Conservation (phyloP, 2,329 filamentous ascomycete genomes). For the Beauveria caledonica region DNA sequence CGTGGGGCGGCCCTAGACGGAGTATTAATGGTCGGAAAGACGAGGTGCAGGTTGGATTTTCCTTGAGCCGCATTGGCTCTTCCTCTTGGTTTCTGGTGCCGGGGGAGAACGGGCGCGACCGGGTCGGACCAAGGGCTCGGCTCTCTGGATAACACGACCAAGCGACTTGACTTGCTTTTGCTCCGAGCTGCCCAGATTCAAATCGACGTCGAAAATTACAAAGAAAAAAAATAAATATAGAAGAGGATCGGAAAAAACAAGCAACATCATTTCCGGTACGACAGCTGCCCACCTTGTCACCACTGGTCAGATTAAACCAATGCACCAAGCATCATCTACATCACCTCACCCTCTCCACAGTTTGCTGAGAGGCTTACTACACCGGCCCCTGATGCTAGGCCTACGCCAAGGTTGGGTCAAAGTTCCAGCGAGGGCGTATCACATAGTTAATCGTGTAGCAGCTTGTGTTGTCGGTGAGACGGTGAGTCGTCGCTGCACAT, state of each 20-base stretch:
- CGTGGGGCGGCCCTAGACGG: neutral
- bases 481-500: too few relatives aligned
- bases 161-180: too few relatives aligned
- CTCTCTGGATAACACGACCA: neutral
- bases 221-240: neutral
- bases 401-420: neutral
- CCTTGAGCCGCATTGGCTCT: slow-evolving; percentile 8
- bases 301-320: slow-evolving; percentile 8
- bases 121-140: slow-evolving; percentile 5
- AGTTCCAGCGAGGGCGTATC: too few relatives aligned
- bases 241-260: neutral
- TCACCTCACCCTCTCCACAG: slow-evolving; percentile 12
- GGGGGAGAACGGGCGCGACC: slow-evolving; percentile 4
- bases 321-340: slow-evolving; percentile 8
- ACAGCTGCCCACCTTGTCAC: neutral
- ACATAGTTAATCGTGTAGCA: neutral
- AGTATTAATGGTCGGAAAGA: neutral
- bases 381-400: neutral
- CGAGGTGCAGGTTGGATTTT: neutral
- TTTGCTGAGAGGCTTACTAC: slow-evolving; percentile 12
- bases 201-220: too few relatives aligned
- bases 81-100: neutral
- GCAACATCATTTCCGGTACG: too few relatives aligned
- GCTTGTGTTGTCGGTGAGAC: neutral
- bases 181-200: too few relatives aligned